These are phyloP conservation scores for Ophiostoma novo-ulmi DNA, from an alignment of 2,329 filamentous ascomycete genomes.

Conservation along the genomic window DNA sequence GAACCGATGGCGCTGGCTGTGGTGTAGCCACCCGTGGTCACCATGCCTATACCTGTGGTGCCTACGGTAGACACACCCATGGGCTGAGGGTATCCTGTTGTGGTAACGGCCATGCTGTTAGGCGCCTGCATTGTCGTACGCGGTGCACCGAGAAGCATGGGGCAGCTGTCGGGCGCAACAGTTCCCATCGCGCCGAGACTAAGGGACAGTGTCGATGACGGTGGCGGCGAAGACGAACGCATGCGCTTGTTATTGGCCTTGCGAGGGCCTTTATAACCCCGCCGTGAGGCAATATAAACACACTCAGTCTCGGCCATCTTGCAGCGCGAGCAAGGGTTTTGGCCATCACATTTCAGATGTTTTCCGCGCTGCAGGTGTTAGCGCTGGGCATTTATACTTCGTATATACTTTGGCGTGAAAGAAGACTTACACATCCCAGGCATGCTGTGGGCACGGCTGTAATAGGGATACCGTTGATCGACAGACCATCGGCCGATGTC, in stretches of 20 bases:
- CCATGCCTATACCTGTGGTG: conserved; percentile 7
- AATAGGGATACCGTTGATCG: neutral
- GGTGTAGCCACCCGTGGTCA: conserved; percentile 31
- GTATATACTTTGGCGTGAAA: neutral
- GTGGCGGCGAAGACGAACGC: conserved; percentile 45
- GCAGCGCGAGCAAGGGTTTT: conserved; percentile 65
- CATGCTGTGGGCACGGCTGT: conserved; percentile 44
- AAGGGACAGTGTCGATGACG: conserved; percentile 30
- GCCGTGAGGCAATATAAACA: conserved; percentile 66
- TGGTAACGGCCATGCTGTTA: conserved; percentile 26
- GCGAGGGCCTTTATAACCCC: conserved; percentile 65
- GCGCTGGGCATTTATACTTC: neutral
- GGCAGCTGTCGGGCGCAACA: conserved; percentile 37
- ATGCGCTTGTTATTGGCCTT: conserved; percentile 46
- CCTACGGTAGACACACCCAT: conserved; percentile 15
- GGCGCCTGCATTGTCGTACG: conserved; percentile 30
- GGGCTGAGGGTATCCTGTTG: neutral
- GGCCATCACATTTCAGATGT: conserved; percentile 72
- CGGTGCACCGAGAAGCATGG: conserved; percentile 41
- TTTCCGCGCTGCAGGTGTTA: conserved; percentile 46
- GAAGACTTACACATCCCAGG: conserved; percentile 47
- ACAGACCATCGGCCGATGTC: neutral
- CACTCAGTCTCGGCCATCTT: conserved; percentile 55
- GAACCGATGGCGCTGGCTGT: conserved; percentile 35
- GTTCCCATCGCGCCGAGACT: neutral